These are phyloP conservation scores for Solanum etuberosum DNA, from an alignment of 257 asterid genomes.

Conservation along the genomic window DNA sequence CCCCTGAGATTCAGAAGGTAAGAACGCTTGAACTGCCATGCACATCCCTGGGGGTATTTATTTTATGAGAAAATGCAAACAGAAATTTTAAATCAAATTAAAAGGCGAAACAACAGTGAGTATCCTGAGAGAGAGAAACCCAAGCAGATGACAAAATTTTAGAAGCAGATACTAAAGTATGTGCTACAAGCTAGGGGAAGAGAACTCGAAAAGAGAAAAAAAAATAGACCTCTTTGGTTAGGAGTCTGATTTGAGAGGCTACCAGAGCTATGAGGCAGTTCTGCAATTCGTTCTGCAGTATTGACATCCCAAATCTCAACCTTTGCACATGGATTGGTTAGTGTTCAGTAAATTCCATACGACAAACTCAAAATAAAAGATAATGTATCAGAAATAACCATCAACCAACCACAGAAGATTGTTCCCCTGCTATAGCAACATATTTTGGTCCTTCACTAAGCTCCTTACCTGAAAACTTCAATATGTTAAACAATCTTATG, in stretches of 20 bases:
- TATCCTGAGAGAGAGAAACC: not conserved
- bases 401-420: slow-evolving; percentile 43
- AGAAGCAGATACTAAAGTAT: not conserved
- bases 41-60: slow-evolving; percentile 45
- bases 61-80: not conserved
- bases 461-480: slow-evolving; percentile 7
- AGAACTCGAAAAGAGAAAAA: not conserved
- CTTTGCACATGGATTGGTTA: slow-evolving; percentile 10
- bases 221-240: slow-evolving; percentile 38
- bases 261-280: slow-evolving; percentile 33
- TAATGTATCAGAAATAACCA: not conserved
- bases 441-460: slow-evolving; percentile 24
- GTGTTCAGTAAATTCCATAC: not conserved
- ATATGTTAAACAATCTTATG: not conserved
- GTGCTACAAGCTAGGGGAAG: not conserved
- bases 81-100: not conserved
- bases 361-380: not conserved
- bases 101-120: not conserved
- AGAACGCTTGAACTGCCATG: slow-evolving; percentile 65
- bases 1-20: slow-evolving; percentile 44
- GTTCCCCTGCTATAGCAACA: slow-evolving; percentile 68
- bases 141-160: not conserved
- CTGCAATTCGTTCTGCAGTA: slow-evolving; percentile 34
- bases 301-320: slow-evolving; percentile 80
- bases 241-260: slow-evolving; percentile 18